Percentiles rank a stretch among this genome's conserved stretches.
These are phyloP conservation scores for Epipyxis sp. DNA, from an alignment of 108 stramenopile species.

Conservation along the genomic window DNA sequence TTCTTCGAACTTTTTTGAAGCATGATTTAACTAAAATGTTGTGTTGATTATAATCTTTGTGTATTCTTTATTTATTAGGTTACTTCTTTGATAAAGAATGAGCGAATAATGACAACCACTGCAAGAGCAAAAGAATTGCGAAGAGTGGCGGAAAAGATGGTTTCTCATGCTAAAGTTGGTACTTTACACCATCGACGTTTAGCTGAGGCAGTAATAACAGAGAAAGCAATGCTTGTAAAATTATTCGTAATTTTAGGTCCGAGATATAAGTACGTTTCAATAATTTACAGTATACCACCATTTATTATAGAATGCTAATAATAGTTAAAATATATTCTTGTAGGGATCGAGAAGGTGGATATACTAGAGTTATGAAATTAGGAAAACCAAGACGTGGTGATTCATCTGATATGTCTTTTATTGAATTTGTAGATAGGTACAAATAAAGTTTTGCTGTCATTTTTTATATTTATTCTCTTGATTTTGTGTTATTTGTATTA, in stretches of 20 bases:
- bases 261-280: slow-evolving; percentile 73
- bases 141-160: slow-evolving; percentile 80
- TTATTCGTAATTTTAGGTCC: slow-evolving; percentile 91
- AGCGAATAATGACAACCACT: slow-evolving; percentile 92
- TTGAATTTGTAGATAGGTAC: slow-evolving; percentile 93
- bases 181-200: slow-evolving; percentile 60
- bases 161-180: slow-evolving; percentile 59
- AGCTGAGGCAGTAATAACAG: slow-evolving; percentile 64
- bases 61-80: no score
- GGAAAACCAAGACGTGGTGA: slow-evolving; percentile 75
- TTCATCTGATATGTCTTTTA: slow-evolving; percentile 92
- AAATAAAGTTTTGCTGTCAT: neutral
- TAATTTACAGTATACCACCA: neutral
- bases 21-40: no score
- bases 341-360: slow-evolving; percentile 66
- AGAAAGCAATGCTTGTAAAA: slow-evolving; percentile 72
- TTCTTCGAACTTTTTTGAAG: no score
- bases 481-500: neutral
- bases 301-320: neutral
- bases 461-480: neutral
- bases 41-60: no score
- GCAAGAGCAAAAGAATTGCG: slow-evolving; percentile 91
- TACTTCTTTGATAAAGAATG: slow-evolving; percentile 91
- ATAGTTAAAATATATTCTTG: neutral
- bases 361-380: slow-evolving; percentile 90